Base-by-base conservation (phyloP, 2,329 filamentous ascomycete species). In the Dothiorella sarmentorum region DNA sequence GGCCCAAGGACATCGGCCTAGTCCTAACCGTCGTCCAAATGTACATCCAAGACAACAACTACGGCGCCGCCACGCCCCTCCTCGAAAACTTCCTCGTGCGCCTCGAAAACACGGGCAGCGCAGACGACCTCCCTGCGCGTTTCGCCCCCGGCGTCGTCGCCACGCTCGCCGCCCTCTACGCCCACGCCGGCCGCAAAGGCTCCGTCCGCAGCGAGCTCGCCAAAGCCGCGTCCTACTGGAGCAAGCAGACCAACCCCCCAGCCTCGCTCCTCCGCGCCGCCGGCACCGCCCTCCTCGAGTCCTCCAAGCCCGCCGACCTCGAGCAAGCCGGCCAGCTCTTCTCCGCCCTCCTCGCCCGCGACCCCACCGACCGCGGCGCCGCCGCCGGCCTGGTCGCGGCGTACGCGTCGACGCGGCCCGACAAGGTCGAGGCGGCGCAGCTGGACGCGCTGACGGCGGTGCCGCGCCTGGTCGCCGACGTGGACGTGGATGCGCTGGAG, bases 361-460 rank as follows among this genome's bases (percentile, higher is more conserved):
- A 91, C 40, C 77, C 82, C n/a, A 78, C 77, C 37, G 90, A 96
- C 65, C 82, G 81, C 29, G 81, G 88, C 57, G 86, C 89, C 1
- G 83, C 85, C 15, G 91, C 91, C 7, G 94, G 94, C 1, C 84
- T 94, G n/a, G 84, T 97, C 7, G 94, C 94, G 3, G 87, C 91
- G 9, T 85, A 89, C 65, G 88, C 89, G 26, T 83, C 83, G 2
- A 78, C 76, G 1, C 80, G 88, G 61, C 80, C 82, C 1, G 70
- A 79, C 7, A 82, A 82, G 61, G 77, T 85, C 18, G 74, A 83
- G 56, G 69, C 80, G 0, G 77, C 72, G 15, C 69, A 87, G 58
- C 73, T 85, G 9, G 73, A 78, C 17, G 76, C 78, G 40, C 79
- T 92, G 17, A 84, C 86, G 4, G 74, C 85, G 1, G 79, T 90